phyloP scores from a whole-genome alignment of 148 eudicot genomes.

The Vaccinium darrowii region DNA sequence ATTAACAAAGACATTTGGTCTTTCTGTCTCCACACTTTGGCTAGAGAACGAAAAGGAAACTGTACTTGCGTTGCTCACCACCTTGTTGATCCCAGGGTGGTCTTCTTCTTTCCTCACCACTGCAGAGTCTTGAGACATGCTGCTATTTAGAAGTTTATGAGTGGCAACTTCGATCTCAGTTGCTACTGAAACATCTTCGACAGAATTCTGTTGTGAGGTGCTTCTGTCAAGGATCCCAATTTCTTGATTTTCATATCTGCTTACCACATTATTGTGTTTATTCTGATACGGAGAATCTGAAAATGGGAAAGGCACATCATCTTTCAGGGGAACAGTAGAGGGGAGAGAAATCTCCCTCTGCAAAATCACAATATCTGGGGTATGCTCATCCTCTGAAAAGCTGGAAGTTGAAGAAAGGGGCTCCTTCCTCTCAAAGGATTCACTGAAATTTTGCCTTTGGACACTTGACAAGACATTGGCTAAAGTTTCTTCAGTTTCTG shows the following conservation, averaged over 20 bases:
- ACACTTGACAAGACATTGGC: constrained; percentile 28
- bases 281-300: constrained; percentile 42
- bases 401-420: constrained; percentile 42
- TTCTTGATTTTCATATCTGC: constrained; percentile 28
- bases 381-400: constrained; percentile 39
- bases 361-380: constrained; percentile 26
- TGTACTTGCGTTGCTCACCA: constrained; percentile 35
- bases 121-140: constrained; percentile 34
- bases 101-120: constrained; percentile 33
- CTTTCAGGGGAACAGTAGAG: constrained; percentile 23
- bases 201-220: constrained; percentile 28
- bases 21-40: constrained; percentile 26
- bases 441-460: constrained; percentile 25
- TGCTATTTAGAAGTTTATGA: constrained; percentile 25
- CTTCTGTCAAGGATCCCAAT: constrained; percentile 26
- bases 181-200: constrained; percentile 31
- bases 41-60: constrained; percentile 30
- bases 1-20: constrained; percentile 57
- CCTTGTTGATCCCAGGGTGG: constrained; percentile 32
- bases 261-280: constrained; percentile 27
- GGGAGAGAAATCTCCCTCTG: constrained; percentile 23
- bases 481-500: constrained; percentile 21
- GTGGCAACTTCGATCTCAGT: constrained; percentile 47
- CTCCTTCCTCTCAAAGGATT: constrained; percentile 31
- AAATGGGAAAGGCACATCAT: constrained; percentile 25